Percentiles rank a stretch among this genome's conserved stretches.
phyloP scores from a whole-genome alignment of 2,329 filamentous ascomycete species.

The Cryphonectria radicalis region DNA sequence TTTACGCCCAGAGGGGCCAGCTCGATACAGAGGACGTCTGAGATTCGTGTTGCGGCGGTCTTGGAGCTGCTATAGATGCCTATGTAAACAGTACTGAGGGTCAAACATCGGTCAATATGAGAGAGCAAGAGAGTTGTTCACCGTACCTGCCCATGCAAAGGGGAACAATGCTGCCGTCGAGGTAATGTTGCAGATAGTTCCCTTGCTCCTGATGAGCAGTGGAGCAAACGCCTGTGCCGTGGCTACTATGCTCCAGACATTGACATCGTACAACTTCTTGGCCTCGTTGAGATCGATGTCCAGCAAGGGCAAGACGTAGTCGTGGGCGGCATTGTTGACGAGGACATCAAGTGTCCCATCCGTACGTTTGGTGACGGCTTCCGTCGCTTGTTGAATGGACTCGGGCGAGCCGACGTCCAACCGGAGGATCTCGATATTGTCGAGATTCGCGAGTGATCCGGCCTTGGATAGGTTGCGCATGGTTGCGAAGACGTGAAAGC shows the following conservation, averaged over 20 bases:
- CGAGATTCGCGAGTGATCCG: not conserved
- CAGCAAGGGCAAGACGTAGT: constrained; percentile 42
- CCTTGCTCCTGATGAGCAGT: constrained; percentile 36
- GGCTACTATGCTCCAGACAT: constrained; percentile 44
- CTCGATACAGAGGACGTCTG: too few relatives aligned
- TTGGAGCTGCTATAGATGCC: too few relatives aligned
- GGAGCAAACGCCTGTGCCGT: constrained; percentile 44
- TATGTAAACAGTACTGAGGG: too few relatives aligned
- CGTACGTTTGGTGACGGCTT: too few relatives aligned
- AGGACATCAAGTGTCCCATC: constrained; percentile 32
- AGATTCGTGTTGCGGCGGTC: too few relatives aligned
- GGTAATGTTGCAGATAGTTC: constrained; percentile 35
- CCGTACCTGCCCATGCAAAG: constrained; percentile 31
- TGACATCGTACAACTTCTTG: constrained; percentile 46
- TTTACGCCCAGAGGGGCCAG: too few relatives aligned
- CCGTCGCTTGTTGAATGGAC: too few relatives aligned
- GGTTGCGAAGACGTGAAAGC: constrained; percentile 39
- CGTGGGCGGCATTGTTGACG: constrained; percentile 48
- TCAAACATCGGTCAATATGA: too few relatives aligned
- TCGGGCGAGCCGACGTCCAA: too few relatives aligned
- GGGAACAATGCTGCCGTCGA: constrained; percentile 21
- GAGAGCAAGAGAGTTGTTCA: too few relatives aligned
- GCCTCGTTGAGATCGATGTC: constrained; percentile 42
- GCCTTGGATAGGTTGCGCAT: constrained; percentile 37
- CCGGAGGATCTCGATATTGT: constrained; percentile 30